These are phyloP conservation scores for Iberis pinnata DNA, from an alignment of 345 rosid genomes.

Conservation along the genomic window DNA sequence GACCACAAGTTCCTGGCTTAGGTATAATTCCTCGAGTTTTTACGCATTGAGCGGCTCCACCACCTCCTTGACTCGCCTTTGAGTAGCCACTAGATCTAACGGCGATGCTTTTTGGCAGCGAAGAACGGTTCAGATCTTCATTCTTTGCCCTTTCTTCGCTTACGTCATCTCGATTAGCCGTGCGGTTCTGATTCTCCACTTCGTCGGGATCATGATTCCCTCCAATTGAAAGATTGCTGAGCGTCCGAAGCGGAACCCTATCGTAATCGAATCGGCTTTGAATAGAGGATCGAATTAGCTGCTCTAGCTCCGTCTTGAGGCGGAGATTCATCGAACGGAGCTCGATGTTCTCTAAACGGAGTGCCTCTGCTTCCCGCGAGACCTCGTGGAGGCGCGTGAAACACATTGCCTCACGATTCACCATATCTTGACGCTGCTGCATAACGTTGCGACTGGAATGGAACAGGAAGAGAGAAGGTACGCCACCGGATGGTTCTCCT, in stretches of 20 bases:
- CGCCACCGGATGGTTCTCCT: constrained; percentile 20
- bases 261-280: constrained; percentile 25
- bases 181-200: constrained; percentile 30
- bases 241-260: constrained; percentile 29
- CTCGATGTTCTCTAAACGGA: constrained; percentile 55
- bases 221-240: constrained; percentile 35
- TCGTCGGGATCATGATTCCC: constrained; percentile 14
- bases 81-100: constrained; percentile 61
- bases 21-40: constrained; percentile 32
- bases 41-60: constrained; percentile 30
- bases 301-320: constrained; percentile 33
- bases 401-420: constrained; percentile 64
- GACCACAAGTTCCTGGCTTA: constrained; percentile 36
- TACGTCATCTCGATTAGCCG: constrained; percentile 25
- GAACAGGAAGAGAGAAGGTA: constrained; percentile 35
- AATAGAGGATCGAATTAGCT: constrained; percentile 43
- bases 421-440: constrained; percentile 54
- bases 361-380: constrained; percentile 42
- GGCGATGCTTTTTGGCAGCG: constrained; percentile 74
- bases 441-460: constrained; percentile 30
- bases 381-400: constrained; percentile 51
- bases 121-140: constrained; percentile 36
- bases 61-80: constrained; percentile 31
- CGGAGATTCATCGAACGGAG: constrained; percentile 56
- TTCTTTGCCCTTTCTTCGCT: constrained; percentile 36